A percentile compares a stretch with the other conserved stretches of the same genome.
Evolutionary conservation across 805 yeast species (phyloP).

Genomic region (Jamesozyma gamospora): DNA sequence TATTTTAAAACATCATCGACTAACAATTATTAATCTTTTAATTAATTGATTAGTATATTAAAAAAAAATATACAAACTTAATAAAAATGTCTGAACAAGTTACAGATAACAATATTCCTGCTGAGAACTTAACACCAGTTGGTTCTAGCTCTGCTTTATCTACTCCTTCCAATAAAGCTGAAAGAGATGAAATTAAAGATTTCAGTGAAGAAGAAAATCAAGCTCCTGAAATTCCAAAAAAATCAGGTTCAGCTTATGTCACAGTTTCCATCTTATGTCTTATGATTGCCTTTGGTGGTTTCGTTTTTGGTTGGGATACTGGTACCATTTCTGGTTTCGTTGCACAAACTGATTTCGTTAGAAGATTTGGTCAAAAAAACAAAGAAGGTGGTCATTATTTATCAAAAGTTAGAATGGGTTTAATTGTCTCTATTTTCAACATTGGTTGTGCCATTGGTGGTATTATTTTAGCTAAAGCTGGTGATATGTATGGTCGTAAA

Average conservation of each 20-base stretch:
- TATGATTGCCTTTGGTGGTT: conserved; percentile 2
- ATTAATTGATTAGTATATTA: neutral
- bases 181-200: conserved; percentile 13
- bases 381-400: neutral
- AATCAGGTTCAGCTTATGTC: neutral
- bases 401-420: conserved; percentile 1
- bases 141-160: conserved; percentile 15
- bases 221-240: neutral
- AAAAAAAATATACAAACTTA: too few relatives aligned
- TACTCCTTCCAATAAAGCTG: conserved; percentile 21
- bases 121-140: conserved; percentile 4
- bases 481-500: conserved; percentile 2
- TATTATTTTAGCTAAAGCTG: neutral
- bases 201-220: neutral
- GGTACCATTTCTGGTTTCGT: conserved; percentile 2
- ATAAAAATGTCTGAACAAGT: neutral
- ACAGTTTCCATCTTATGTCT: neutral
- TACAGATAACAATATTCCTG: neutral
- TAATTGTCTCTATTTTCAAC: conserved; percentile 1
- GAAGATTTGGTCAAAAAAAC: neutral
- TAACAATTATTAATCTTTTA: too few relatives aligned
- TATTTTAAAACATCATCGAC: too few relatives aligned
- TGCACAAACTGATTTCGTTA: neutral
- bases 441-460: conserved; percentile 3
- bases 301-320: conserved; percentile 1